Conservation (phyloP, 2,329 filamentous ascomycete genomes). For the Mycosphaerella arachidis region DNA sequence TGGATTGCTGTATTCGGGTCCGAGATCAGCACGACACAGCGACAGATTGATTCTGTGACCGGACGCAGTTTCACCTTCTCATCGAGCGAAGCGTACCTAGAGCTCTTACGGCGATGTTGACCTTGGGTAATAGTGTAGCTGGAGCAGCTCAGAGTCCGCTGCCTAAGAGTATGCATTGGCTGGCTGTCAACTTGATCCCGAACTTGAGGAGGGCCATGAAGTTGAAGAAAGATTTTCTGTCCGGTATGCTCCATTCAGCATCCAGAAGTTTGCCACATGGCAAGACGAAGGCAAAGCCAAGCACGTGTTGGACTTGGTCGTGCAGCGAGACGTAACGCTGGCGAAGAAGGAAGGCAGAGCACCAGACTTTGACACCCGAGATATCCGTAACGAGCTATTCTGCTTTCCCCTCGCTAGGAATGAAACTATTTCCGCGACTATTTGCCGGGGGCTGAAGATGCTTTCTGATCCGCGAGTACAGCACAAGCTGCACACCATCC, state of each 20-base stretch:
- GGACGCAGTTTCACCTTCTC: background rate
- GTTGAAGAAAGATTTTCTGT: constrained; percentile 32
- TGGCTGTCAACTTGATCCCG: constrained; percentile 18
- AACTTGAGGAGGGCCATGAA: constrained; percentile 10
- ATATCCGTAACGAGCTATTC: constrained; percentile 28
- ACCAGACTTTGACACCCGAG: constrained; percentile 25
- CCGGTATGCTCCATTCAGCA: constrained; percentile 31
- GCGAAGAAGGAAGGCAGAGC: constrained; percentile 33
- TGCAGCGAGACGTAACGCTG: constrained; percentile 32
- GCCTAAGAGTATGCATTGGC: constrained; percentile 24
- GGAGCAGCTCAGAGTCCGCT: constrained; percentile 20
- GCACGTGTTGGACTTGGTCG: constrained; percentile 35
- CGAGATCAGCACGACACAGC: constrained; percentile 27
- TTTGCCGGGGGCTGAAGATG: constrained; percentile 40
- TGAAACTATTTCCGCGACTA: constrained; percentile 43
- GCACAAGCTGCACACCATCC: constrained; percentile 30
- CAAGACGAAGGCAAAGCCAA: constrained; percentile 22
- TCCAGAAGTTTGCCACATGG: constrained; percentile 25
- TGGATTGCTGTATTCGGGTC: constrained; percentile 38
- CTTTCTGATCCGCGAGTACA: constrained; percentile 36
- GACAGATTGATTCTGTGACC: background rate
- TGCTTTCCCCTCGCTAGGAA: constrained; percentile 41
- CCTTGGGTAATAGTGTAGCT: constrained; percentile 20
- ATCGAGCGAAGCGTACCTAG: constrained; percentile 6
- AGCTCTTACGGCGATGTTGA: constrained; percentile 22